Evolutionary conservation across 495 filamentous ascomycete species (phyloP).

Genomic region (Talaromyces trachyspermus): DNA sequence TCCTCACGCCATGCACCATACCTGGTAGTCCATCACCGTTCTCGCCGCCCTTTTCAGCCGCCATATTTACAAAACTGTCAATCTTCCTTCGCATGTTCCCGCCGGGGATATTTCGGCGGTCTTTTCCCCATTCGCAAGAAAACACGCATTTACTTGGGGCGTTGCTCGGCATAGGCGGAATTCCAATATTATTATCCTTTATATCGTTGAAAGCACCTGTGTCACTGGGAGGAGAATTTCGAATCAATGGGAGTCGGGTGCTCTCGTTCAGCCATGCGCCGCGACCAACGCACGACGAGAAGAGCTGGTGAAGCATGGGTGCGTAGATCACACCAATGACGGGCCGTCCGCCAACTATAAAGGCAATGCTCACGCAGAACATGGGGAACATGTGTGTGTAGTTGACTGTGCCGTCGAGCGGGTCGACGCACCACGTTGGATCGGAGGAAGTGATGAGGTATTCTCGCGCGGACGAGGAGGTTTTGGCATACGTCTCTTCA

Average conservation of each 20-base stretch:
- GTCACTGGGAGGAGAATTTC: no score
- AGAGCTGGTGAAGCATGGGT: slow-evolving; percentile 56
- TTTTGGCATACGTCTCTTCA: slow-evolving; percentile 61
- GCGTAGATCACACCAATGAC: slow-evolving; percentile 60
- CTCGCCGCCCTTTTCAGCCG: slow-evolving; percentile 46
- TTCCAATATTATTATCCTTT: slow-evolving; percentile 8
- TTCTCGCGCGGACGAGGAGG: slow-evolving; percentile 37
- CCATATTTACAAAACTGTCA: slow-evolving; percentile 65
- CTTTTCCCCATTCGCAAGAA: slow-evolving; percentile 67
- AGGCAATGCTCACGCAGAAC: slow-evolving; percentile 64
- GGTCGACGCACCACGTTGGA: slow-evolving; percentile 66
- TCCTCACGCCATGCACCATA: slow-evolving; percentile 51
- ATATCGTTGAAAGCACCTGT: no score
- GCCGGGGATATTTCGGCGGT: slow-evolving; percentile 51
- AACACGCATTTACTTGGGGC: slow-evolving; percentile 62
- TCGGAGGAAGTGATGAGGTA: slow-evolving; percentile 40
- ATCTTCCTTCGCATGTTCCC: slow-evolving; percentile 61
- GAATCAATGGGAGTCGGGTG: slow-evolving; percentile 49
- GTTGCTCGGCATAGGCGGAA: slow-evolving; percentile 51
- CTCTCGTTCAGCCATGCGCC: slow-evolving; percentile 62
- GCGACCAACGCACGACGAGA: slow-evolving; percentile 50
- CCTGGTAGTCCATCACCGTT: slow-evolving; percentile 52
- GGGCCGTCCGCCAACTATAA: slow-evolving; percentile 47
- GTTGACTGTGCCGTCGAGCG: slow-evolving; percentile 65
- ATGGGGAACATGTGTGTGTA: slow-evolving; percentile 67